Evolutionary conservation across 768 basidiomycete genomes (phyloP), one percentile per base, ranked within the genome.

Genomic region (Tephrocybe sp.): DNA sequence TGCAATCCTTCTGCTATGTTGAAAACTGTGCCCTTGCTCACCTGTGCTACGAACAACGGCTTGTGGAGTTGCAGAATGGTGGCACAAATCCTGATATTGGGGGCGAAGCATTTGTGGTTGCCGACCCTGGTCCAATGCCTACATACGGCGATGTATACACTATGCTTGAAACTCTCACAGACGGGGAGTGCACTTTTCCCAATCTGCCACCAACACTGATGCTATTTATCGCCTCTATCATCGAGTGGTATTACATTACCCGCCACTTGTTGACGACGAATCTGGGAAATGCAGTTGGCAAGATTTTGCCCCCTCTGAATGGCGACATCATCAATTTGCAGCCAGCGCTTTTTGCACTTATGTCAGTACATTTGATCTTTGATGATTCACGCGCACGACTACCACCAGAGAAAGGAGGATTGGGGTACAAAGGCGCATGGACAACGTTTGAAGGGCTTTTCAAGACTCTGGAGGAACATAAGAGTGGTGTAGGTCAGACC

Each of bases 1-100:
- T 88, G 29, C 80, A 84, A 55, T 84, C 83, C 7, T 86, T 84
- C 63, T 66, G 70, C 57, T 88, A 88, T 55, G 87, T 89, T 52
- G 88, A 90, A 66, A 91, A 91, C 58, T 84, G 80, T 57, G 81
- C 83, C 0, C 68, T 82, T 1, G 82, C 86, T 0, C 88, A 91
- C 61, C 67, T 90, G 16, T 77, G 76, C 56, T 90, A 89, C 63
- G 88, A 91, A 64, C 75, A 74, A 50, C 79, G 86, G 12, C 78
- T 91, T 27, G 67, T 86, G 45, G 86, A 87, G 45, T 62, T 72
- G 4, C 57, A 63, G 15, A 37, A 42, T 3, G 62, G 63, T 3
- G 53, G 59, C 29, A 61, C 51, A 31, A 70, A 69, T 47, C 82
- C 85, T 1, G 85, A 89, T 61, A 79, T 91, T 42, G 85, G 88